Base-by-base conservation (phyloP, 805 yeast species). In the Saturnispora saitoi region DNA sequence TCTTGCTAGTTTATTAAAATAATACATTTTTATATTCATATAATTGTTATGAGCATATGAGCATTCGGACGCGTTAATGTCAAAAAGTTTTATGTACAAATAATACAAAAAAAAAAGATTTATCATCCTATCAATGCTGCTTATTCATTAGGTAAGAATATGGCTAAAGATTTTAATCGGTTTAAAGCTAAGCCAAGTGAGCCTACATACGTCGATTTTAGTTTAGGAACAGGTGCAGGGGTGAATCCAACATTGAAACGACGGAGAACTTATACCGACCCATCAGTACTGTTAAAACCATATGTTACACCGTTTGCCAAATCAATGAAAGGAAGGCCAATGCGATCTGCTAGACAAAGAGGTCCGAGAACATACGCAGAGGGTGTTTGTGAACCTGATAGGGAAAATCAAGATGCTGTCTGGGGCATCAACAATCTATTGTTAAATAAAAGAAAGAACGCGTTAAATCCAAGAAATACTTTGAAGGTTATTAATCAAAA, bases 181-280 rank as follows among this genome's bases (percentile, higher is more conserved):
- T 55, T 49, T 31, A 53, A 50, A n/a, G 49, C 37, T 31, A 52
- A 48, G 12, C 57, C 52, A 3, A 42, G 48, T 28, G 58, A 55
- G 29, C 57, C 53, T 1, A 26, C 42, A 9, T 53, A 47, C 40
- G 47, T 56, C 2, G 56, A 51, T 4, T 68, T 68, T 48, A 76
- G 72, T 32, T 66, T 81, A 30, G 90, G 89, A 1, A 76, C 81
- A 1, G 91, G 90, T 1, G 85, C 85, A 1, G 84, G 86, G 0
- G 70, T 84, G 0, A 74, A 78, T n/a, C 70, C 72, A 15, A 72
- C 73, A 8, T 72, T 76, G 43, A 68, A 81, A 39, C 81, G 84
- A 8, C 70, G 81, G 7, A 69, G 82, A 20, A 68, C 75, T 15
- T 70, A 75, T 19, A 70, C 72, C 3, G 80, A 78, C 45, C 75